A percentile compares a stretch with the other conserved stretches of the same genome.
Evolutionary conservation across 2,329 filamentous ascomycete species (phyloP).

Genomic region (Ophiostoma novo-ulmi): DNA sequence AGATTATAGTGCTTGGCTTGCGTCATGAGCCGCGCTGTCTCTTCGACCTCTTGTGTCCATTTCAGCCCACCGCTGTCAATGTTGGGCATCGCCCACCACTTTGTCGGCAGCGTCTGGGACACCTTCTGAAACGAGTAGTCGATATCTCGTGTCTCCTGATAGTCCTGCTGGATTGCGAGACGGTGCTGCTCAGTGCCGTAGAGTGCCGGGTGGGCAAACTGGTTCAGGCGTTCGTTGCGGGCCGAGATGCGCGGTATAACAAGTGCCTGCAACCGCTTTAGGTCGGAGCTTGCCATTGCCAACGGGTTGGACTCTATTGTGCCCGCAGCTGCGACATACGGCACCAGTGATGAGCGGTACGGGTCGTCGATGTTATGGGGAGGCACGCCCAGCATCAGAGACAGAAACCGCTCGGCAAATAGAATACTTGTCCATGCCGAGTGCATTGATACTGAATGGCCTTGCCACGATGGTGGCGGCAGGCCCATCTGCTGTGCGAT

Average conservation of each 20-base stretch:
- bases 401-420: conserved; percentile 42
- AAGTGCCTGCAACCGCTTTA: conserved; percentile 34
- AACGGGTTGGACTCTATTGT: neutral
- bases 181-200: conserved; percentile 14
- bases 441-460: conserved; percentile 34
- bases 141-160: conserved; percentile 32
- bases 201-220: conserved; percentile 7
- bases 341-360: neutral
- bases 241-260: conserved; percentile 38
- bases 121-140: conserved; percentile 35
- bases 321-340: neutral
- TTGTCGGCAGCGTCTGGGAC: conserved; percentile 33
- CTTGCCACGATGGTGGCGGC: conserved; percentile 25
- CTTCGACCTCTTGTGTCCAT: neutral
- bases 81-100: conserved; percentile 37
- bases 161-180: conserved; percentile 24
- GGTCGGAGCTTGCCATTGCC: conserved; percentile 16
- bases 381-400: conserved; percentile 42
- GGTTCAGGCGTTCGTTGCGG: conserved; percentile 33
- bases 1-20: conserved; percentile 1
- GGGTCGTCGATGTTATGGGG: conserved; percentile 30
- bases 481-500: neutral
- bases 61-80: neutral
- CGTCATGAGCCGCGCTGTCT: neutral
- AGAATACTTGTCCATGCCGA: conserved; percentile 43